Base-by-base conservation (phyloP, 2,329 filamentous ascomycete genomes). In the Lithohypha guttulata region DNA sequence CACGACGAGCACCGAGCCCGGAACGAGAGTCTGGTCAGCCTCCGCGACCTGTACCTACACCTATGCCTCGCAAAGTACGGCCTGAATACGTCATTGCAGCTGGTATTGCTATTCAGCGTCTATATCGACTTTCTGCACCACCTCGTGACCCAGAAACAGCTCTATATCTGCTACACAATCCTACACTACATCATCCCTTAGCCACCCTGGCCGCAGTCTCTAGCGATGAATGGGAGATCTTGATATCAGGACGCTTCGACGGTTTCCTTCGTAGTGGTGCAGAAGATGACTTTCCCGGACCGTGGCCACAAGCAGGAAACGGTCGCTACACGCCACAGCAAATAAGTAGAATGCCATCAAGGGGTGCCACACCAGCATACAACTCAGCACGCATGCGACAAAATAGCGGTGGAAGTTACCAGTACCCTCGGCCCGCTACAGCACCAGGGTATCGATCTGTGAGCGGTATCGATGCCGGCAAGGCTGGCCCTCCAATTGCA, bases 201-300 rank as follows among this genome's bases (percentile, higher is more conserved):
- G 79, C 84, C 27, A 94, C 89, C 0, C 71, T 95, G 34, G 79
- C 83, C 23, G 84, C 87, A 37, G 91, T 96, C 51, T 91, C 81
- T 55, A 75, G 79, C 32, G 82, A 84, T n/a, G 89, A 96, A 60
- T 96, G 89, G 89, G 89, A 95, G 46, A 93, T 96, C 40, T 70
- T 96, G 9, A 84, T 81, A 3, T 95, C 89, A 0, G 89, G 89
- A 19, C 81, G 89, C 19, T 96, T 96, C 53, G 87, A 95, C 55
- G 89, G 89, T 3, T 96, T 96, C 62, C 70, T 95, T 14, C 93
- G 89, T 77, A 93, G 85, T 30, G 89, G 89, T 15, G 85, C 84
- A 5, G 87, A 95, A 48, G 67, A 72, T 54, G 7, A 53, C 62
- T 19, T 21, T 4, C 46, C 51, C 30, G 20, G n/a, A 34, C 15